phyloP scores from a whole-genome alignment of 345 rosid genomes.

The Rubroshorea leprosula region DNA sequence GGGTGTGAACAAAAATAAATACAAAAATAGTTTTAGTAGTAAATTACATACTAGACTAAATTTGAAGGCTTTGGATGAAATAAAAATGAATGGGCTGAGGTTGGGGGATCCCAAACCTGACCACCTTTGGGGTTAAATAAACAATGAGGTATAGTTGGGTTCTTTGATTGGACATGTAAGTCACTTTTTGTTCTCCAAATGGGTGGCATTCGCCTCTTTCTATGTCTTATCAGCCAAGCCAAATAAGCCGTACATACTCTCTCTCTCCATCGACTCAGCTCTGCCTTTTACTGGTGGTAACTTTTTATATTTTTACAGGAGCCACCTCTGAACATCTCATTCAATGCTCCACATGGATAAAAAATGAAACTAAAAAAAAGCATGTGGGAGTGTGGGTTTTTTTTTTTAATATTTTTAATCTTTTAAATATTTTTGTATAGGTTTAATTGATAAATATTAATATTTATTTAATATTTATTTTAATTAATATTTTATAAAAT shows the following conservation, averaged over 20 bases:
- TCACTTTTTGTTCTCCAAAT: conserved; percentile 40
- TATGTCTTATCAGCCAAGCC: neutral
- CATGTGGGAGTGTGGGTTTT: too few relatives aligned
- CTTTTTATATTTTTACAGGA: too few relatives aligned
- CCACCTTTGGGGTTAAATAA: conserved; percentile 32
- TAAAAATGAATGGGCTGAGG: neutral
- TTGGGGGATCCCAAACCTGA: conserved; percentile 14
- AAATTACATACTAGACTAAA: too few relatives aligned
- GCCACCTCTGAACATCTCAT: too few relatives aligned
- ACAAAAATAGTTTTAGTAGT: too few relatives aligned
- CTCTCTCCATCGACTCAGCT: conserved; percentile 6
- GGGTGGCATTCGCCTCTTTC: conserved; percentile 31
- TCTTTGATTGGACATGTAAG: conserved; percentile 39
- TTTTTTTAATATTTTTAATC: too few relatives aligned
- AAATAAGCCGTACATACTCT: conserved; percentile 16
- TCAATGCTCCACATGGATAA: conserved; percentile 50
- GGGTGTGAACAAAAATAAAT: conserved; percentile 7
- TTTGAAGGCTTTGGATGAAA: too few relatives aligned
- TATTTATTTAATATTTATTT: too few relatives aligned
- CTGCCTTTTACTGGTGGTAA: conserved; percentile 1
- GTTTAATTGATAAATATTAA: too few relatives aligned
- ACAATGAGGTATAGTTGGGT: conserved; percentile 28
- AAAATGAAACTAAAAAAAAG: too few relatives aligned
- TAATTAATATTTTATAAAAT: too few relatives aligned
- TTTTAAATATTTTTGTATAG: too few relatives aligned